A percentile compares a stretch with the other conserved stretches of the same genome.
These are phyloP conservation scores for Lathyrus sativus DNA, from an alignment of 306 rosid species.

Conservation along the genomic window DNA sequence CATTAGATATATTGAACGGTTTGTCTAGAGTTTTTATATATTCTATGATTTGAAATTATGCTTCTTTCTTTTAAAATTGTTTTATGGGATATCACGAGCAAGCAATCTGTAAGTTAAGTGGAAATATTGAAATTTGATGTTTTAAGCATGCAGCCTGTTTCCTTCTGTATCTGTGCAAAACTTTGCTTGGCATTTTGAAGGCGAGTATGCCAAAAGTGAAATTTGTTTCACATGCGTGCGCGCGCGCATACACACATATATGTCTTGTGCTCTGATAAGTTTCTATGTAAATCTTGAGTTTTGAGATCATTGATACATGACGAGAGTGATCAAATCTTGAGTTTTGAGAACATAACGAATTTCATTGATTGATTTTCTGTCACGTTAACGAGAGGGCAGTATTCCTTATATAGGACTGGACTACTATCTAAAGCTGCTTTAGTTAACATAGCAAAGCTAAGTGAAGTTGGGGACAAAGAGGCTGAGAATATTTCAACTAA, in stretches of 20 bases:
- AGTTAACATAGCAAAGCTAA: too few relatives aligned
- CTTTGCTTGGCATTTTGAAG: slow-evolving; percentile 9
- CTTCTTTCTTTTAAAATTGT: background rate
- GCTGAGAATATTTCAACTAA: background rate
- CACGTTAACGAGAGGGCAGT: too few relatives aligned
- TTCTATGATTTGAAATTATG: slow-evolving; percentile 5
- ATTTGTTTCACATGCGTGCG: background rate
- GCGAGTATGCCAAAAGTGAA: background rate
- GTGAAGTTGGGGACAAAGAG: too few relatives aligned
- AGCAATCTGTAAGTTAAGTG: slow-evolving; percentile 27
- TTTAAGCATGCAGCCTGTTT: background rate
- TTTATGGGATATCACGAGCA: slow-evolving; percentile 14
- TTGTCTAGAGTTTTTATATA: slow-evolving; percentile 5
- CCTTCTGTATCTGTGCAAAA: background rate
- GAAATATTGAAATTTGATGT: slow-evolving; percentile 25
- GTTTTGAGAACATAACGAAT: too few relatives aligned
- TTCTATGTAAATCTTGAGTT: too few relatives aligned
- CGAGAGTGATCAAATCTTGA: too few relatives aligned
- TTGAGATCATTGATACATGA: too few relatives aligned
- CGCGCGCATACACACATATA: too few relatives aligned
- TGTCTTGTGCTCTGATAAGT: too few relatives aligned
- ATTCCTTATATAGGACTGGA: too few relatives aligned
- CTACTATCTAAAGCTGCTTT: too few relatives aligned
- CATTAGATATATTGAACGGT: background rate
- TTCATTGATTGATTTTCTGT: too few relatives aligned